phyloP scores from a whole-genome alignment of 495 filamentous ascomycete species.

The Talaromyces trachyspermus region DNA sequence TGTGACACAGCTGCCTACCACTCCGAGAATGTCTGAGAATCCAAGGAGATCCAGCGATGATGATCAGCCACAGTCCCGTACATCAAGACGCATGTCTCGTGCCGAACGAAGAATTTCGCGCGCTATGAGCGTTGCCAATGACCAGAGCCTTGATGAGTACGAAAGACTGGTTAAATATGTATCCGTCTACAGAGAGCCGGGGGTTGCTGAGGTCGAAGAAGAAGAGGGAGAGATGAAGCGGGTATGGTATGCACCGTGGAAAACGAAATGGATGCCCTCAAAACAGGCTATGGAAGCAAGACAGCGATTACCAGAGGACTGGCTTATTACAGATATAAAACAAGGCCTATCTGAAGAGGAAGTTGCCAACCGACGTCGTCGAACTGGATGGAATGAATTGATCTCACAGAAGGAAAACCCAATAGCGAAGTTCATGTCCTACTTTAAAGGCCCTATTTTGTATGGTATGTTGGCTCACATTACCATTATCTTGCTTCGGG shows the following conservation, averaged over 20 bases:
- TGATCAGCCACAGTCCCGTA: slow-evolving; percentile 5
- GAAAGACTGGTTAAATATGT: slow-evolving; percentile 55
- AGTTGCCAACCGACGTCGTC: slow-evolving; percentile 51
- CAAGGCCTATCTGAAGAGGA: slow-evolving; percentile 49
- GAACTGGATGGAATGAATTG: slow-evolving; percentile 65
- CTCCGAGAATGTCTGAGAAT: background rate
- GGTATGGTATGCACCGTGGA: slow-evolving; percentile 51
- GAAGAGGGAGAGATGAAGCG: slow-evolving; percentile 28
- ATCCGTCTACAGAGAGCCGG: slow-evolving; percentile 51
- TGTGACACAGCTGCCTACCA: too few species aligned
- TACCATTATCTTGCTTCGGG: background rate
- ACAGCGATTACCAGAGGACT: slow-evolving; percentile 55
- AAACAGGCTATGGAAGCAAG: slow-evolving; percentile 22
- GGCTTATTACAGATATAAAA: slow-evolving; percentile 63
- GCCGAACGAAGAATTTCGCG: slow-evolving; percentile 19
- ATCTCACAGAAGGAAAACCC: slow-evolving; percentile 66
- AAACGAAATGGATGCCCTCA: slow-evolving; percentile 45
- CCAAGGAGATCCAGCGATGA: background rate
- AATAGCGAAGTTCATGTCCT: slow-evolving; percentile 63
- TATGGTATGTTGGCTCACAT: slow-evolving; percentile 49
- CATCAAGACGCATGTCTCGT: slow-evolving; percentile 28
- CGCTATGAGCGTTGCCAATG: slow-evolving; percentile 14
- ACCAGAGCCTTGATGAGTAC: slow-evolving; percentile 43
- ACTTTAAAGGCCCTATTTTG: slow-evolving; percentile 73
- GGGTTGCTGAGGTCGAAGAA: slow-evolving; percentile 17